These are phyloP conservation scores for Teratosphaeriaceae sp. DNA, from an alignment of 2,329 filamentous ascomycete species.

Conservation along the genomic window DNA sequence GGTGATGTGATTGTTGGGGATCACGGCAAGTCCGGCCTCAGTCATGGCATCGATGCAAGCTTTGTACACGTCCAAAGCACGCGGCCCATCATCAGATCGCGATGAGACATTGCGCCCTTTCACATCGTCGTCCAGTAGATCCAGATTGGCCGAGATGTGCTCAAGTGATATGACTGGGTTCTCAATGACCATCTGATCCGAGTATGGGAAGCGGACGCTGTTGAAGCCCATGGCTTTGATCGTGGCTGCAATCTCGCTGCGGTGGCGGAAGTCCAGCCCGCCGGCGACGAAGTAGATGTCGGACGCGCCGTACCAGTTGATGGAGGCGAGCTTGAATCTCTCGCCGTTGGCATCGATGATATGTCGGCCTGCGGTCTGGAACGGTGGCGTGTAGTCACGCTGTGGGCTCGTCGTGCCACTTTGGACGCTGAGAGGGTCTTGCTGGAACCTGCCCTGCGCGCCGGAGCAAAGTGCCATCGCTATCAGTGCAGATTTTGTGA, in stretches of 20 bases:
- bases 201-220: slow-evolving; percentile 62
- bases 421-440: no score
- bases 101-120: slow-evolving; percentile 6
- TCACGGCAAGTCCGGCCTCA: slow-evolving; percentile 56
- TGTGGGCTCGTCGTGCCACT: no score
- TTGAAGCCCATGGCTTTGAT: slow-evolving; percentile 62
- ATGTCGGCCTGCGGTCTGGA: slow-evolving; percentile 54
- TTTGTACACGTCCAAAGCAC: slow-evolving; percentile 55
- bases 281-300: slow-evolving; percentile 60
- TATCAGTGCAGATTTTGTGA: no score
- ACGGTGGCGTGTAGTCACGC: slow-evolving; percentile 46
- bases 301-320: slow-evolving; percentile 67
- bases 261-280: slow-evolving; percentile 58
- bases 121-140: slow-evolving; percentile 39
- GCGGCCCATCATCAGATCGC: slow-evolving; percentile 32
- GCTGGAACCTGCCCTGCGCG: no score
- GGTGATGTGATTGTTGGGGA: slow-evolving; percentile 67
- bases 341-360: slow-evolving; percentile 52
- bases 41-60: slow-evolving; percentile 55
- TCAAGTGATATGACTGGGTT: slow-evolving; percentile 51
- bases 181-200: slow-evolving; percentile 58
- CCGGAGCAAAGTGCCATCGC: no score
- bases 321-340: slow-evolving; percentile 55
- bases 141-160: slow-evolving; percentile 52
- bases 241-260: slow-evolving; percentile 52